phyloP scores from a whole-genome alignment of 441 rosid species.

The Macaranga tanarius region DNA sequence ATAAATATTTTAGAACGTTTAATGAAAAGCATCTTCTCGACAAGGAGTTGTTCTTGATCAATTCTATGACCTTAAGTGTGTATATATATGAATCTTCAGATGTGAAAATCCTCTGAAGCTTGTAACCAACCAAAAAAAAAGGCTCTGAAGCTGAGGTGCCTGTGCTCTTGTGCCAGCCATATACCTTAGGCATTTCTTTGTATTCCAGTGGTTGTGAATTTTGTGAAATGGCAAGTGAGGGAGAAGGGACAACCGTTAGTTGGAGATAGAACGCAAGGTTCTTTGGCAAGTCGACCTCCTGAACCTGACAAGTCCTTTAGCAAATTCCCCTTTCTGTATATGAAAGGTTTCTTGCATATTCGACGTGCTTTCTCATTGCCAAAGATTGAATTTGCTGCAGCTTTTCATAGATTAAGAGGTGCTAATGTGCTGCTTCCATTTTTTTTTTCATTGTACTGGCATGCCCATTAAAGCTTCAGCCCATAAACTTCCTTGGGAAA shows the following conservation, averaged over 20 bases:
- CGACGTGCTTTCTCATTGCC: conserved; percentile 88
- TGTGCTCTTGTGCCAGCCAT: no score
- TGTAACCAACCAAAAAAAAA: no score
- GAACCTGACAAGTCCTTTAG: conserved; percentile 72
- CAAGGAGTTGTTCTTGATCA: no score
- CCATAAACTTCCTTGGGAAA: conserved; percentile 81
- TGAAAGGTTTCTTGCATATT: conserved; percentile 86
- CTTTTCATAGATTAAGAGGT: conserved; percentile 75
- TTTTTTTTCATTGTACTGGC: conserved; percentile 87
- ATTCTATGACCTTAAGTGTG: no score
- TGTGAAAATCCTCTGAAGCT: no score
- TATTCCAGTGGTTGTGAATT: no score
- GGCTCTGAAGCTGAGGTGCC: no score
- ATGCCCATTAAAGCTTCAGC: conserved; percentile 98
- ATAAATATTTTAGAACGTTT: no score
- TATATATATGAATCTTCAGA: no score
- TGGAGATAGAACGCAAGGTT: conserved; percentile 58
- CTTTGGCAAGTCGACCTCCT: conserved; percentile 48
- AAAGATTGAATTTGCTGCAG: conserved; percentile 82
- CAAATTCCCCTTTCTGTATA: conserved; percentile 84
- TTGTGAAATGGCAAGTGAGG: conserved; percentile 63
- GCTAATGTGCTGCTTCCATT: conserved; percentile 84
- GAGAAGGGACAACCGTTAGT: conserved; percentile 59
- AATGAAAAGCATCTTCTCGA: no score
- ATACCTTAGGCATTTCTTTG: no score